Evolutionary conservation across 164 flowering plant genomes (phyloP), one percentile per base, ranked within the genome.

Genomic region (Tetrastigma voinierianum): DNA sequence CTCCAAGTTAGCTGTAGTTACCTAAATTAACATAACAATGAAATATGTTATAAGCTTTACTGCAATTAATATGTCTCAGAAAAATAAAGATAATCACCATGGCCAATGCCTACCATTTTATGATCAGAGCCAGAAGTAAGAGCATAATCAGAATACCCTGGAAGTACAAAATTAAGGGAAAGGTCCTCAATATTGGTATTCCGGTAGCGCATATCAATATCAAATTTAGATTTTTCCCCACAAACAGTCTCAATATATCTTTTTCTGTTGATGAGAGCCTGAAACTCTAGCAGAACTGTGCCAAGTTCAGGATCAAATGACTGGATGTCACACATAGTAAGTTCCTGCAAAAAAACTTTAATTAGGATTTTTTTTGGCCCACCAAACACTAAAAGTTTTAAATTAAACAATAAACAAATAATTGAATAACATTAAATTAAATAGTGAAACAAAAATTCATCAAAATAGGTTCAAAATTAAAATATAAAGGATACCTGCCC

Each of bases 301-400:
- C 97, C 96, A 59, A 96, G 82, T 74, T 75, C 91, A 65, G 91
- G 93, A 75, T 93, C 99, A 84, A 96, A 82, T 66, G 86, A 84
- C 44, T 65, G 84, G 68, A 96, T 84, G 67, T 96, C 98, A 71
- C 75, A 87, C 65, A 90, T 45, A 62, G 67, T 67, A 24, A 96
- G 90, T n/a, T 89, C 93, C 99, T 96, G 67, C 66, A 77, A 60
- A 68, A 66, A 70, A 52, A 48, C 25, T 1, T 32, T 7, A 3
- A 32, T 32, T 4, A 32, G 6, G 6, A 32, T 32, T 32, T 32
- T 32, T 32, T 32, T 32, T 32, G 3, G 40, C 40, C 40, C 40
- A 3, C 40, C 40, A 32, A 0, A 4, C 40, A 32, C 40, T n/a
- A n/a, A 32, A 25, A 25, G 40, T 4, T 0, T 32, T 32, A 32